Conservation (phyloP, 345 rosid genomes). For the Combretum micranthum region DNA sequence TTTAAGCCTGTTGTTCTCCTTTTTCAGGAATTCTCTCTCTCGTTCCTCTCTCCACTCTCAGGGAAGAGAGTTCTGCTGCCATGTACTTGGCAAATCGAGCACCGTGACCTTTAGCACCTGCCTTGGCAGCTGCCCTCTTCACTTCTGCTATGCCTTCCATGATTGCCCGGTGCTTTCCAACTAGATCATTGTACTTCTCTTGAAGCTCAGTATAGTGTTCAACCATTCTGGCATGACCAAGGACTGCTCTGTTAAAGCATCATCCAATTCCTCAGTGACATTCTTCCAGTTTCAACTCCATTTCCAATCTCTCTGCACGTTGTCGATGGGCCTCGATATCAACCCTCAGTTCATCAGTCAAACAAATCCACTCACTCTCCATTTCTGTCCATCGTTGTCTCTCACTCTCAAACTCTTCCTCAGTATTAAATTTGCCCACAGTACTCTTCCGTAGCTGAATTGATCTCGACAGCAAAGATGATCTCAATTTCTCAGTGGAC, state of each 20-base stretch:
- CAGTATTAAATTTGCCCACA: slow-evolving; percentile 23
- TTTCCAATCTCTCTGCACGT: slow-evolving; percentile 71
- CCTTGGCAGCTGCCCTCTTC: slow-evolving; percentile 84
- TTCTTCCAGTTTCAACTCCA: slow-evolving; percentile 55
- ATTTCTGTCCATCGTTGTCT: slow-evolving; percentile 85
- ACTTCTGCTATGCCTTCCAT: slow-evolving; percentile 83
- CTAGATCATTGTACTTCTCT: slow-evolving; percentile 75
- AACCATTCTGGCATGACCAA: slow-evolving; percentile 89
- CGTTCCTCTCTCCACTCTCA: slow-evolving; percentile 73
- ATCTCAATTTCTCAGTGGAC: slow-evolving; percentile 61
- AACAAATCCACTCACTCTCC: slow-evolving; percentile 94
- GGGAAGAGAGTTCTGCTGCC: slow-evolving; percentile 67
- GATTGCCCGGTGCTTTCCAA: slow-evolving; percentile 56
- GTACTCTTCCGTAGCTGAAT: slow-evolving; percentile 52
- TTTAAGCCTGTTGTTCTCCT: slow-evolving; percentile 73
- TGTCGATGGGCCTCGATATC: slow-evolving; percentile 68
- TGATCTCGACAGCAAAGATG: slow-evolving; percentile 63
- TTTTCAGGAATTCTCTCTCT: slow-evolving; percentile 66
- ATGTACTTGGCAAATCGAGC: slow-evolving; percentile 71
- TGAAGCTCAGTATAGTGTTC: slow-evolving; percentile 92
- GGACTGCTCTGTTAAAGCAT: slow-evolving; percentile 77
- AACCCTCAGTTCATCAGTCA: slow-evolving; percentile 83
- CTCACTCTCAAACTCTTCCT: slow-evolving; percentile 66
- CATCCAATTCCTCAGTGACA: slow-evolving; percentile 73
- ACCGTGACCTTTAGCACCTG: slow-evolving; percentile 75